A percentile compares a stretch with the other conserved stretches of the same genome.
Conservation (phyloP, 148 eudicot genomes). For the Fagopyrum tataricum region DNA sequence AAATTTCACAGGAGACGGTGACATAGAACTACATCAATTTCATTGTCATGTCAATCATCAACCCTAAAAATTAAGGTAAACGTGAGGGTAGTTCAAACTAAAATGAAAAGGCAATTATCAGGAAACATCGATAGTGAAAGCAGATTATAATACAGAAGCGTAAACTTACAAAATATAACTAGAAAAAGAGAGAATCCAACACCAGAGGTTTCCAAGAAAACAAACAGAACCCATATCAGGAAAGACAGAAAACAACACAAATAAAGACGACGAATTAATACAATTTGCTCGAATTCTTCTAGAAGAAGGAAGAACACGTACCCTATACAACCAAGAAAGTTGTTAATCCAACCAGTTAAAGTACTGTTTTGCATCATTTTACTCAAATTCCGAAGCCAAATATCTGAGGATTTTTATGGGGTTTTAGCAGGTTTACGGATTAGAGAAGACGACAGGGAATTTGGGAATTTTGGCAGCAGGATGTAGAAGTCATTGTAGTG, state of each 20-base stretch:
- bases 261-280: neutral
- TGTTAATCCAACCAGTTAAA: constrained; percentile 66
- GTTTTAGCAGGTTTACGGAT: constrained; percentile 4
- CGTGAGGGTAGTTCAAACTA: neutral
- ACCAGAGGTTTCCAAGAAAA: neutral
- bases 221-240: constrained; percentile 6
- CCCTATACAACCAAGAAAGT: constrained; percentile 74
- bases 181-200: neutral
- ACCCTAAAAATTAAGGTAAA: neutral
- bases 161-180: neutral
- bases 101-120: neutral
- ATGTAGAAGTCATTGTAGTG: neutral
- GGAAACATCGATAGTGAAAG: neutral
- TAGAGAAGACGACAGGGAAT: neutral
- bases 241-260: neutral
- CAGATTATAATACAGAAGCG: neutral
- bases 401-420: neutral
- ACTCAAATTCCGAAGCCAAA: neutral
- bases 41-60: neutral
- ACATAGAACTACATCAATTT: neutral
- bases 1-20: neutral
- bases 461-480: neutral
- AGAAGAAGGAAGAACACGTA: constrained; percentile 17
- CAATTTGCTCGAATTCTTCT: neutral
- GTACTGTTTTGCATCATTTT: constrained; percentile 55